phyloP scores from a whole-genome alignment of 2,329 filamentous ascomycete species.

The Didymella pomorum region DNA sequence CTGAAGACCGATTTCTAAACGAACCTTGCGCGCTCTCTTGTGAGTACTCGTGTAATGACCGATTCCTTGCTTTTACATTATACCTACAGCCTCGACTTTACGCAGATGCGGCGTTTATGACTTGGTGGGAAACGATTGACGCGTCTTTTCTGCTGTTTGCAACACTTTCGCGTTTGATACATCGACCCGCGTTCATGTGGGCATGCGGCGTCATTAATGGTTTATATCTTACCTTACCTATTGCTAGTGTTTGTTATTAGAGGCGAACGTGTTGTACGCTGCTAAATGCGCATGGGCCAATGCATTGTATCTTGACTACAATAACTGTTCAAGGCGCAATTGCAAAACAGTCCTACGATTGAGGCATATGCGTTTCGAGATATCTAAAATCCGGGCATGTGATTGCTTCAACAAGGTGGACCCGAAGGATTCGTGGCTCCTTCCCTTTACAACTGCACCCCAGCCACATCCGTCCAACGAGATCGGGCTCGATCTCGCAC shows the following conservation, averaged over 20 bases:
- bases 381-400: background rate
- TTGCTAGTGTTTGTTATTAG: constrained; percentile 29
- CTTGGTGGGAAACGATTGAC: background rate
- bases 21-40: background rate
- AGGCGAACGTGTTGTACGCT: background rate
- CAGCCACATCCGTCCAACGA: constrained; percentile 1
- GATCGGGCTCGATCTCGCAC: background rate
- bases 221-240: constrained; percentile 22
- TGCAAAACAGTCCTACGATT: background rate
- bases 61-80: constrained; percentile 4
- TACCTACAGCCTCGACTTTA: constrained; percentile 2
- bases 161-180: constrained; percentile 22
- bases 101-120: constrained; percentile 7
- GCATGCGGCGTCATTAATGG: constrained; percentile 19
- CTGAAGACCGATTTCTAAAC: constrained; percentile 44
- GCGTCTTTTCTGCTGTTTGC: constrained; percentile 1
- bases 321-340: background rate
- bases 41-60: background rate
- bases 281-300: background rate
- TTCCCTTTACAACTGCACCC: background rate
- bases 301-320: background rate
- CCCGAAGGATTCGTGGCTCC: background rate
- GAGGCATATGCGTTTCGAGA: too few relatives aligned
- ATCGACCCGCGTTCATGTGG: constrained; percentile 17
- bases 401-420: background rate